phyloP scores from a whole-genome alignment of 345 rosid genomes.

The Eucalyptus shirleyi region DNA sequence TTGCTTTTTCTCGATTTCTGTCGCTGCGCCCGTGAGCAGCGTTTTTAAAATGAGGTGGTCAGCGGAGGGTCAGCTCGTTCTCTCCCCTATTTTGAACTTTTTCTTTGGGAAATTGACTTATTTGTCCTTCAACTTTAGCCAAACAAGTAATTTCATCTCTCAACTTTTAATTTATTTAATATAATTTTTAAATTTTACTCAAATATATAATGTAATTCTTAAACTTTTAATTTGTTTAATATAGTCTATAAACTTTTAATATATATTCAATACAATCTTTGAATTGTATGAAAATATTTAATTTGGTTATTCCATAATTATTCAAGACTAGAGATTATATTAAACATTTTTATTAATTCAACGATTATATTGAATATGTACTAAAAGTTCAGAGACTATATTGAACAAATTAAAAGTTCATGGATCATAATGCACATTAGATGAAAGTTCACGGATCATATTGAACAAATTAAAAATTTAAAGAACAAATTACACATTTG shows the following conservation, averaged over 20 bases:
- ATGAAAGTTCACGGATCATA: fast-evolving
- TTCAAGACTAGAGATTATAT: fast-evolving
- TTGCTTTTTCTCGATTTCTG: not conserved
- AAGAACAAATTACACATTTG: fast-evolving
- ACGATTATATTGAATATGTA: fast-evolving
- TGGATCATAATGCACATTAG: fast-evolving
- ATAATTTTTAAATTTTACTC: fast-evolving
- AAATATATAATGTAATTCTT: fast-evolving
- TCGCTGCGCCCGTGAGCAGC: not conserved
- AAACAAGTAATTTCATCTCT: fast-evolving
- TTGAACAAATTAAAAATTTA: no score
- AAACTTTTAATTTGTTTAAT: fast-evolving
- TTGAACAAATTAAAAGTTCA: fast-evolving
- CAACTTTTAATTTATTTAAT: no score
- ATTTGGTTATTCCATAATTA: no score
- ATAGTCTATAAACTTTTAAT: fast-evolving
- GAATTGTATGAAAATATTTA: no score
- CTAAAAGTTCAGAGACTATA: fast-evolving
- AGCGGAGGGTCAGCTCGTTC: not conserved
- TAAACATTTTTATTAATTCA: fast-evolving
- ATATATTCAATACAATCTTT: fast-evolving
- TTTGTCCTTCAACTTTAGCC: no score
- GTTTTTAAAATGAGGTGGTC: not conserved
- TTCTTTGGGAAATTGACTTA: not conserved
- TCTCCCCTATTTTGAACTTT: not conserved